These are phyloP conservation scores for Populus deltoides DNA, from an alignment of 345 rosid genomes.

Conservation along the genomic window DNA sequence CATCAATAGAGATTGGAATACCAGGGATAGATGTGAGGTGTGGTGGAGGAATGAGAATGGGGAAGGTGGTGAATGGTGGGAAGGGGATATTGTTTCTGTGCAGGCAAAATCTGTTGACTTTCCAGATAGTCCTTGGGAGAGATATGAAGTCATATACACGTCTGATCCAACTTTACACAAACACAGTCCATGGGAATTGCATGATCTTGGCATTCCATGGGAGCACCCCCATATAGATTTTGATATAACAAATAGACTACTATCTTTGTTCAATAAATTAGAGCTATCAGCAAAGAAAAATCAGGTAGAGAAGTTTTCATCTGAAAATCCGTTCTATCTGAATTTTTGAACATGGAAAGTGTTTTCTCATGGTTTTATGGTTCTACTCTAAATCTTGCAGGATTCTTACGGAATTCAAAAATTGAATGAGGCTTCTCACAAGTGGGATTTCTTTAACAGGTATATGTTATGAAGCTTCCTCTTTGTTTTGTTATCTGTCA, in stretches of 20 bases:
- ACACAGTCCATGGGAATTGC: constrained; percentile 34
- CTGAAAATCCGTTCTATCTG: background rate
- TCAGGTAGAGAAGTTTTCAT: constrained; percentile 12
- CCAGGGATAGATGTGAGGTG: constrained; percentile 16
- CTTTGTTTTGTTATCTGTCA: background rate
- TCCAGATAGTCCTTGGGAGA: constrained; percentile 34
- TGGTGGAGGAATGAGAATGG: constrained; percentile 33
- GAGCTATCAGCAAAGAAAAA: constrained; percentile 6
- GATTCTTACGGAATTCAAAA: constrained; percentile 17
- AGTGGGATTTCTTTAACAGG: constrained; percentile 29
- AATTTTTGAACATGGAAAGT: background rate
- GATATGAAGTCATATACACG: constrained; percentile 9
- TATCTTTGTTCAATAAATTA: constrained; percentile 13
- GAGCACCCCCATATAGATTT: constrained; percentile 24
- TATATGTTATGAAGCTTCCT: background rate
- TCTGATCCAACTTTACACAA: background rate
- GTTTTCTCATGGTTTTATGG: background rate
- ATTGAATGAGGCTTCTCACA: constrained; percentile 16
- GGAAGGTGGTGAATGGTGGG: constrained; percentile 34
- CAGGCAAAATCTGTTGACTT: constrained; percentile 21
- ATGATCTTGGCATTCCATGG: constrained; percentile 15
- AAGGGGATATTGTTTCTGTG: constrained; percentile 19
- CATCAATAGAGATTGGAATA: constrained; percentile 22
- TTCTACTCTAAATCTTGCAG: constrained; percentile 9
- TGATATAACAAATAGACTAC: constrained; percentile 5